Evolutionary conservation across 352 stramenopile species (phyloP).

Genomic region (Phytophthora gonapodyides): DNA sequence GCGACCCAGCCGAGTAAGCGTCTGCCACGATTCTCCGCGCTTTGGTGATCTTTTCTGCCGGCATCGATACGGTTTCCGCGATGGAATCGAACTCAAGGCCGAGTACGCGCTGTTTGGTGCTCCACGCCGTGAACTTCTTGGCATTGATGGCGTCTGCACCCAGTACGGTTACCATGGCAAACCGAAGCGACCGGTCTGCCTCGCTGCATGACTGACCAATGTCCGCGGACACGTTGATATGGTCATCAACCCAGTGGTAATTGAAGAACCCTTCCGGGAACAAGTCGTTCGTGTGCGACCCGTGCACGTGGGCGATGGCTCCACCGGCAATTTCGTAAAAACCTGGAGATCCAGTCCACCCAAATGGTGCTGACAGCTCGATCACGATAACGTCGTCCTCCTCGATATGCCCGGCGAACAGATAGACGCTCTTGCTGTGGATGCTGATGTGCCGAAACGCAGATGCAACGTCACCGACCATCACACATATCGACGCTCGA

Average conservation of each 20-base stretch:
- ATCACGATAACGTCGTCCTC: constrained; percentile 5
- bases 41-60: constrained; percentile 6
- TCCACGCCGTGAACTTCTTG: too few relatives aligned
- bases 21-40: too few relatives aligned
- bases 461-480: constrained; percentile 1
- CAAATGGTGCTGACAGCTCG: neutral
- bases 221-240: neutral
- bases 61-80: constrained; percentile 13
- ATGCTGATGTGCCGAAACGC: constrained; percentile 3
- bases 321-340: constrained; percentile 3
- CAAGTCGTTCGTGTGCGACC: neutral
- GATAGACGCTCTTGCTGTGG: constrained; percentile 7
- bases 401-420: constrained; percentile 10
- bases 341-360: neutral
- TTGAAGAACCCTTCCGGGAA: constrained; percentile 2
- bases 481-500: constrained; percentile 4
- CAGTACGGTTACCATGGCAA: constrained; percentile 12
- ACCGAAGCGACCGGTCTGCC: constrained; percentile 7
- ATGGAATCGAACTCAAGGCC: too few relatives aligned
- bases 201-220: neutral
- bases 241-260: neutral
- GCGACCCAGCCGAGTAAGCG: too few relatives aligned
- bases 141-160: constrained; percentile 13
- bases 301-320: constrained; percentile 6
- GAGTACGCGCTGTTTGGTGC: too few relatives aligned